Percentiles rank a stretch among this genome's conserved stretches.
phyloP scores from a whole-genome alignment of 2,329 filamentous ascomycete species.

The Aureobasidium sp. region DNA sequence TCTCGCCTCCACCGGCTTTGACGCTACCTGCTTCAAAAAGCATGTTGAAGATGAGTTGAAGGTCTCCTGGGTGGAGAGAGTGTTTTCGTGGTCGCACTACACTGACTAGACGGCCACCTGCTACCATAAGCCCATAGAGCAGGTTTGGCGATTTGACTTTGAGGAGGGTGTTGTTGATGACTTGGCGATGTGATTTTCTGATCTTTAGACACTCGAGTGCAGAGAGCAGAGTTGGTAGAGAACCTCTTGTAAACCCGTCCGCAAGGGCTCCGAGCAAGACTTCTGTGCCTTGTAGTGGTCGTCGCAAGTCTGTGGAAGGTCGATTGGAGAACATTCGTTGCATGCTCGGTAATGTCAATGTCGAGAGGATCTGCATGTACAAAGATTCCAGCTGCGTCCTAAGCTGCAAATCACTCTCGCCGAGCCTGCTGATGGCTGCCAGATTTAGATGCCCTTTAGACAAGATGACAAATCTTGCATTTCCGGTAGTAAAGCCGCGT shows the following conservation, averaged over 20 bases:
- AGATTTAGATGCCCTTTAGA: conserved; percentile 85
- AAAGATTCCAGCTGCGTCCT: conserved; percentile 82
- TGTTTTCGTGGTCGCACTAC: conserved; percentile 92
- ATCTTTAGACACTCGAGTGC: conserved; percentile 90
- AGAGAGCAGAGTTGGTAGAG: conserved; percentile 78
- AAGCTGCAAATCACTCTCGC: conserved; percentile 87
- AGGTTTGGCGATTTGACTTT: conserved; percentile 70
- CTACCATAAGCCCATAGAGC: conserved; percentile 88
- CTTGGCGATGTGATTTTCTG: conserved; percentile 75
- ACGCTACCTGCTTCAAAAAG: conserved; percentile 91
- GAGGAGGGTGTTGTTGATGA: conserved; percentile 81
- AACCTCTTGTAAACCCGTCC: conserved; percentile 90
- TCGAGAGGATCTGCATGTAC: conserved; percentile 98
- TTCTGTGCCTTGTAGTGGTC: conserved; percentile 86
- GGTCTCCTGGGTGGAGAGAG: conserved; percentile 87
- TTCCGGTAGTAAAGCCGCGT: conserved; percentile 77
- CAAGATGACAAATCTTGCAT: conserved; percentile 75
- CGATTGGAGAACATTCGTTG: conserved; percentile 81
- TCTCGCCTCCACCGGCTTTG: conserved; percentile 87
- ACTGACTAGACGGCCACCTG: conserved; percentile 85
- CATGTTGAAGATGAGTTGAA: conserved; percentile 98
- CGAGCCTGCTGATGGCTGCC: conserved; percentile 82
- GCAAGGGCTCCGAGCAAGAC: conserved; percentile 83
- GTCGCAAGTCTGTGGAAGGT: conserved; percentile 86
- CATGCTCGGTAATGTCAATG: conserved; percentile 79